Evolutionary conservation across 176 grass and related monocot genomes (phyloP), one percentile per base, ranked within the genome.

Genomic region (Bromus sterilis): DNA sequence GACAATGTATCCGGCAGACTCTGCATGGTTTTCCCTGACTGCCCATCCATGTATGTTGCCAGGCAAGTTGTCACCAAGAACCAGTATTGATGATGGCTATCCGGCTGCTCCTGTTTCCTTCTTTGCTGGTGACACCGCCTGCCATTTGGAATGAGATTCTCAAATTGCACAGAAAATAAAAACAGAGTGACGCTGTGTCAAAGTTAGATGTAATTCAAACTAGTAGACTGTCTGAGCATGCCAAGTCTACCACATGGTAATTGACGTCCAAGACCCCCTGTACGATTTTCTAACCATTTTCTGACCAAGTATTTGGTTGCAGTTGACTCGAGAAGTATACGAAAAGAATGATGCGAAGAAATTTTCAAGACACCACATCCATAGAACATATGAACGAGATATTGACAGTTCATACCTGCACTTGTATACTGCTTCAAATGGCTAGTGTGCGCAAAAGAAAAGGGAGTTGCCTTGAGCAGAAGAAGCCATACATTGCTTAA

Each of bases 1-100:
- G 71, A 31, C 69, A 98, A 82, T 74, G 90, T 85, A 75, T 91
- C 62, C 56, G 93, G 90, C 53, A 98, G 82, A 86, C 72, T 82
- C 86, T 56, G 84, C 48, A 93, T 88, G 37, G 79, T 77, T 75
- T 86, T 88, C 49, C 78, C 77, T 78, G 84, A 74, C 77, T 75
- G 48, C 71, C 48, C 78, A 76, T 95, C 88, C 92, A 88, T 94
- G 66, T 86, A 82, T 51, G 66, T 15, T 86, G 71, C 26, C 72
- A 66, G 56, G 44, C 56, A 77, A 66, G 43, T 23, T 21, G 2
- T 53, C 36, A 68, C 65, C 72, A 77, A 72, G 83, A 85, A 78
- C 12, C 29, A 42, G 29, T 73, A 63, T 73, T 66, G 20, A 36
- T 78, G 11, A 58, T 66, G 53, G 65, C 66, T 85, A 72, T 48